phyloP scores from a whole-genome alignment of 768 basidiomycete genomes.

The Trametes cinnabarina region DNA sequence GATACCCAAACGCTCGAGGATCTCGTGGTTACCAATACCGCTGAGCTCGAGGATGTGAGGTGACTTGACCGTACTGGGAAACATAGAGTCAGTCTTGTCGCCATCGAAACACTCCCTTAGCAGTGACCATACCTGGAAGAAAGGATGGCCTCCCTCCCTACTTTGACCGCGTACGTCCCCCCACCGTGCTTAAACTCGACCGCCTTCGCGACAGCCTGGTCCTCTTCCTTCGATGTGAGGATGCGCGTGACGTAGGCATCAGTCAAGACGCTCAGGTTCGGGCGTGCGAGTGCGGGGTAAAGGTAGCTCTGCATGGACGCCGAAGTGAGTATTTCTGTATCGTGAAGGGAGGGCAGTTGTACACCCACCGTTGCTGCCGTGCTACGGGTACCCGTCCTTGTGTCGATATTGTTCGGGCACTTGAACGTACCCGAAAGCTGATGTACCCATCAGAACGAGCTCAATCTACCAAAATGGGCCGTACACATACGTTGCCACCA shows the following conservation, averaged over 20 bases:
- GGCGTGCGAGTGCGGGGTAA: too few species aligned
- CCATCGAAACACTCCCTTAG: too few species aligned
- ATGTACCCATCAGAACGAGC: too few species aligned
- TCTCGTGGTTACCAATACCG: conserved; percentile 48
- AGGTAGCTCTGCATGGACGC: too few species aligned
- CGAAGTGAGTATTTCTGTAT: too few species aligned
- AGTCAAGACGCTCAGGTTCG: conserved; percentile 31
- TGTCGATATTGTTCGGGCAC: too few species aligned
- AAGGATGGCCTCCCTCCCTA: conserved; percentile 48
- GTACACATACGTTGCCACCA: too few species aligned
- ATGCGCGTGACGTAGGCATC: conserved; percentile 31
- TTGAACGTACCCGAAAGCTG: too few species aligned
- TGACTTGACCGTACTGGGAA: conserved; percentile 15
- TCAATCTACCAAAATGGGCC: too few species aligned
- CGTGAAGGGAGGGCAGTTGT: too few species aligned
- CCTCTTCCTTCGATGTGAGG: conserved; percentile 7
- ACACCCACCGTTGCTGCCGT: too few species aligned
- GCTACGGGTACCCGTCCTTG: too few species aligned
- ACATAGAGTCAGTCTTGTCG: not conserved
- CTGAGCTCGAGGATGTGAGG: conserved; percentile 56
- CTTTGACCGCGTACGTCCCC: conserved; percentile 35
- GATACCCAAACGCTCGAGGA: conserved; percentile 43
- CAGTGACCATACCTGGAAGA: conserved; percentile 21
- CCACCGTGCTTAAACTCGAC: conserved; percentile 43
- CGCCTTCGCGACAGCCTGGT: conserved; percentile 40